phyloP scores from a whole-genome alignment of 1,139 yeast genomes.

The Blastobotrys serpentis region DNA sequence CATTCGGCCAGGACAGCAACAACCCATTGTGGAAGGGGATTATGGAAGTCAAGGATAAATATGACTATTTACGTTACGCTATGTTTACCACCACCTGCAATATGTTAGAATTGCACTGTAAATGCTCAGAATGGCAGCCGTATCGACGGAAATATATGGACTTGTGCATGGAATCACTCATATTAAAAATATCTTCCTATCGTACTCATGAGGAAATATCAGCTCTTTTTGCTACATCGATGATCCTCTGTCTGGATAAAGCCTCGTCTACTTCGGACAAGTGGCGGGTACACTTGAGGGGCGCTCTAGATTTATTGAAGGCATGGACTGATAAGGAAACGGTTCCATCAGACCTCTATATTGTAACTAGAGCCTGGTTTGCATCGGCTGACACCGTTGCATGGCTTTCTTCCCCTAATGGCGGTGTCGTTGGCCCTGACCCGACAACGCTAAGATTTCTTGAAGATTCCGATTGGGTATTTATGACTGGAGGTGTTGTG shows the following conservation, averaged over 20 bases:
- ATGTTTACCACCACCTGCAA: slow-evolving; percentile 20
- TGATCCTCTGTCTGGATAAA: slow-evolving; percentile 32
- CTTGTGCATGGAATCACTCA: slow-evolving; percentile 22
- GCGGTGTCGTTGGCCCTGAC: slow-evolving; percentile 20
- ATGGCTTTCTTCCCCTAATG: slow-evolving; percentile 27
- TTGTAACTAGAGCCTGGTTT: slow-evolving; percentile 22
- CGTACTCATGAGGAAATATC: slow-evolving; percentile 18
- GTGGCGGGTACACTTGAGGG: slow-evolving; percentile 34
- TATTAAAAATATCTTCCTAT: slow-evolving; percentile 19
- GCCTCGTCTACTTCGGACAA: slow-evolving; percentile 29
- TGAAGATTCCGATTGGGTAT: slow-evolving; percentile 20
- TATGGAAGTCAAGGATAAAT: slow-evolving; percentile 14
- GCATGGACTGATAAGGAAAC: slow-evolving; percentile 17
- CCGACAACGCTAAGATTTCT: slow-evolving; percentile 12
- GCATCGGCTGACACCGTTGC: slow-evolving; percentile 26
- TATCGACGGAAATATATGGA: slow-evolving; percentile 25
- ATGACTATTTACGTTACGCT: slow-evolving; percentile 20
- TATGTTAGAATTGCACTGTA: slow-evolving; percentile 21
- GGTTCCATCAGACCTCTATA: slow-evolving; percentile 17
- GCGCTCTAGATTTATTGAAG: slow-evolving; percentile 27
- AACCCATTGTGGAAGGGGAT: slow-evolving; percentile 23
- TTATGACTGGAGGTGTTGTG: slow-evolving; percentile 19
- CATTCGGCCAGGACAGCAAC: slow-evolving; percentile 20
- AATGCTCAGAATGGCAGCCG: slow-evolving; percentile 26
- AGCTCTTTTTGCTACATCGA: slow-evolving; percentile 27